Base-by-base conservation (phyloP, 2,329 filamentous ascomycete species). In the Aspergillus vadensis region DNA sequence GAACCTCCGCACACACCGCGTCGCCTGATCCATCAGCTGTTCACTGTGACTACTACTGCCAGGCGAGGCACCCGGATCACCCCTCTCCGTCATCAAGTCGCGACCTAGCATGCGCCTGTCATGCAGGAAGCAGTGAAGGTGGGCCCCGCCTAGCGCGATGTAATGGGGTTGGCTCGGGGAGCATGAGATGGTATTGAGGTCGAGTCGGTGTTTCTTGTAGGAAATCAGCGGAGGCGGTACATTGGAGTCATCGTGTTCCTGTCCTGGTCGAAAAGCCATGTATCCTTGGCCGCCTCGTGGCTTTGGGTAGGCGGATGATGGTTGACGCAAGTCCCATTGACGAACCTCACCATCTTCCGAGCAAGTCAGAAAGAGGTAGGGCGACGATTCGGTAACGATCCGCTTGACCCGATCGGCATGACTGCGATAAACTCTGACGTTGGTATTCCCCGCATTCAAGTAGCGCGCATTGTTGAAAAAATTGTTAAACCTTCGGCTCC, bases 301-400 rank as follows among this genome's bases (percentile, higher is more conserved):
- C 19, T 80, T 68, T 43, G 86, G 86, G 65, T 89, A 88, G n/a
- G 83, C 79, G n/a, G 81, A 85, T 1, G 85, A 86, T 2, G 87
- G 87, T 67, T 86, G 84, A 21, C 87, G 80, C 47, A 88, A 72
- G 72, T 90, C 87, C 84, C 87, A 90, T 67, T 90, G 88, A 50
- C 88, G 80, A 30, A 90, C 86, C 64, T 89, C 87, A 25, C 88
- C 87, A 72, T 90, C 87, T 69, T 90, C 88, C 0, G 86, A 88
- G 71, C 88, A 90, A 0, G 86, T 90, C 57, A 90, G 73, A 68
- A 90, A 90, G n/a, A 88, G 80, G 71, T 86, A 80, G 0, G 87
- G 88, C 3, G 85, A 89, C 5, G 85, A 86, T 68, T 90, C 87
- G 0, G 87, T 90, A 36, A 90, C 86, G 51, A 90, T 88, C 36